These are phyloP conservation scores for Amaranthus hypochondriacus DNA, from an alignment of 148 eudicot species.

Conservation along the genomic window DNA sequence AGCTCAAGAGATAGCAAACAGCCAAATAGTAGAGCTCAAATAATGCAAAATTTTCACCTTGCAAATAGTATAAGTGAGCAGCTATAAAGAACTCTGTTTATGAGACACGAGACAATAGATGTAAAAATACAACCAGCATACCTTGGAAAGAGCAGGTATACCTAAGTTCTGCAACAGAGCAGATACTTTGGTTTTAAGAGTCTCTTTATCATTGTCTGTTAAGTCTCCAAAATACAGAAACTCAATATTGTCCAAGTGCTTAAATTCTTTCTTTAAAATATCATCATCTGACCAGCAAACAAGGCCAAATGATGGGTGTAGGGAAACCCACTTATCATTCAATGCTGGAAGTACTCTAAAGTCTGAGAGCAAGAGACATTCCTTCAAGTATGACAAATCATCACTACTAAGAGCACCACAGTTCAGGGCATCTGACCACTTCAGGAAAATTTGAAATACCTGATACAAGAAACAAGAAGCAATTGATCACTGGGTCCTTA, in stretches of 20 bases:
- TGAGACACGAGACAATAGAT: constrained; percentile 23
- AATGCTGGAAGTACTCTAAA: constrained; percentile 66
- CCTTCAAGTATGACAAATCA: constrained; percentile 59
- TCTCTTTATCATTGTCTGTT: constrained; percentile 45
- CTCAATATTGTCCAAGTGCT: constrained; percentile 52
- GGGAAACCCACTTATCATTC: constrained; percentile 90
- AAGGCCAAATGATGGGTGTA: constrained; percentile 78
- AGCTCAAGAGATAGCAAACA: background rate
- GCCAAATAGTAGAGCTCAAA: background rate
- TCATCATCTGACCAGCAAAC: constrained; percentile 93
- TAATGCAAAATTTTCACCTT: background rate
- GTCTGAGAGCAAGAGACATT: constrained; percentile 49
- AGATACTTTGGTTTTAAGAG: constrained; percentile 51
- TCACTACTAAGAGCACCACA: constrained; percentile 57
- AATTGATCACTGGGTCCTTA: constrained; percentile 2
- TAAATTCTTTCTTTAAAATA: constrained; percentile 65
- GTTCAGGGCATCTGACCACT: constrained; percentile 65
- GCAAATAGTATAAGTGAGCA: constrained; percentile 1
- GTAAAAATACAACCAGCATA: constrained; percentile 20
- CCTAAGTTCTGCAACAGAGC: constrained; percentile 51
- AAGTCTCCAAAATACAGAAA: constrained; percentile 74
- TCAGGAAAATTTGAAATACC: constrained; percentile 74
- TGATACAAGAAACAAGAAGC: constrained; percentile 22
- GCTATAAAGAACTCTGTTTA: background rate
- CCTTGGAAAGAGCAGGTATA: constrained; percentile 83